Percentiles rank a stretch among this genome's conserved stretches.
phyloP scores from a whole-genome alignment of 2,329 filamentous ascomycete genomes.

The Aspergillus alliaceus region DNA sequence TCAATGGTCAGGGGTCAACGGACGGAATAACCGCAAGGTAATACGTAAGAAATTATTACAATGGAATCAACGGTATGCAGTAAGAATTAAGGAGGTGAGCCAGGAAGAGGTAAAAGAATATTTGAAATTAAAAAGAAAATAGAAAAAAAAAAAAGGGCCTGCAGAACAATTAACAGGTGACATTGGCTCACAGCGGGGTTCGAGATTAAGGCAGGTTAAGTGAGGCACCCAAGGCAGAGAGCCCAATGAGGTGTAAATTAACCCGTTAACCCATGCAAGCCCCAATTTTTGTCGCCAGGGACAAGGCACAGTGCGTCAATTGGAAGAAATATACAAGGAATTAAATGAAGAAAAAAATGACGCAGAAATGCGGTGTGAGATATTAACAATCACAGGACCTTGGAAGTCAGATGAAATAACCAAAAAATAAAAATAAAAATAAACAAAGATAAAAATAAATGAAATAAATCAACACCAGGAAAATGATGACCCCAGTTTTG shows the following conservation, averaged over 20 bases:
- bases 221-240: not conserved
- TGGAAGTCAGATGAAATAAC: not conserved
- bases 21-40: not conserved
- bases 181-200: conserved; percentile 3
- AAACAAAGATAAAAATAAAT: conserved; percentile 3
- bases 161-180: conserved; percentile 2
- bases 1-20: not conserved
- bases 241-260: not conserved
- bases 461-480: not conserved
- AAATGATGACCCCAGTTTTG: not conserved
- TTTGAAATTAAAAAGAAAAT: not conserved
- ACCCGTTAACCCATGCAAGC: not conserved
- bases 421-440: not conserved
- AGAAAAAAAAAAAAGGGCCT: not conserved
- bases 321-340: not conserved
- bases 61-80: not conserved
- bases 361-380: not conserved
- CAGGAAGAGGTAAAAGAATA: too few species aligned
- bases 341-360: not conserved
- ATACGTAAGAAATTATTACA: not conserved
- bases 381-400: not conserved
- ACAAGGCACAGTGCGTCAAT: not conserved
- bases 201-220: not conserved
- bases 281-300: not conserved
- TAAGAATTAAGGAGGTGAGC: not conserved